Percentiles rank a stretch among this genome's conserved stretches.
Evolutionary conservation across 2,329 filamentous ascomycete genomes (phyloP).

Genomic region (Lasiodiplodia hormozganensis): DNA sequence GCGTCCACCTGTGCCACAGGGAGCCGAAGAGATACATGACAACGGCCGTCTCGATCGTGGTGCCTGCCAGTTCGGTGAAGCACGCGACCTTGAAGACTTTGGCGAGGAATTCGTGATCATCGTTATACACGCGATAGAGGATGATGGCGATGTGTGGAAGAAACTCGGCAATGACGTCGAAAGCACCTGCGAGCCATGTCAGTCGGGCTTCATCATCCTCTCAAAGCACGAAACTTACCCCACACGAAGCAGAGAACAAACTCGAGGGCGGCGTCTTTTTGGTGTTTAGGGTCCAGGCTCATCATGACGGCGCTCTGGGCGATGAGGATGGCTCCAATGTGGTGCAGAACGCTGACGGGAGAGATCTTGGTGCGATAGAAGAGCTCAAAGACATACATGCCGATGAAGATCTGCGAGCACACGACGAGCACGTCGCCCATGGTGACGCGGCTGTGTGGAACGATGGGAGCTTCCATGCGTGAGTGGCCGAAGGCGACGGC

Average conservation of each 20-base stretch:
- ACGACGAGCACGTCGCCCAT: constrained; percentile 52
- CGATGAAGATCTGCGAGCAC: constrained; percentile 50
- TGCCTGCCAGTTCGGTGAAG: constrained; percentile 49
- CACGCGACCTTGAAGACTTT: constrained; percentile 48
- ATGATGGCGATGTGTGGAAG: constrained; percentile 56
- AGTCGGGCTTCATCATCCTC: background rate
- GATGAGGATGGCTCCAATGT: constrained; percentile 50
- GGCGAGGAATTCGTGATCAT: constrained; percentile 47
- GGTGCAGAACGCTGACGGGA: constrained; percentile 51
- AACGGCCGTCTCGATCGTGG: constrained; percentile 50
- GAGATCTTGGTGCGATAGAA: constrained; percentile 52
- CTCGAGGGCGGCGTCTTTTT: constrained; percentile 42
- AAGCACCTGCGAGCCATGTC: constrained; percentile 45
- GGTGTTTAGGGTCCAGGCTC: constrained; percentile 36
- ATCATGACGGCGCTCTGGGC: constrained; percentile 53
- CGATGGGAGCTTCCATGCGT: constrained; percentile 43
- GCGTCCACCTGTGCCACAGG: constrained; percentile 51
- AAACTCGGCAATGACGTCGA: constrained; percentile 56
- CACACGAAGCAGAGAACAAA: constrained; percentile 49
- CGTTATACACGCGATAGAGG: constrained; percentile 51
- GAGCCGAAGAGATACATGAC: constrained; percentile 54
- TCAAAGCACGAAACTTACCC: constrained; percentile 43
- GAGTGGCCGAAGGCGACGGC: constrained; percentile 44
- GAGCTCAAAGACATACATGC: constrained; percentile 57
- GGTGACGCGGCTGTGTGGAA: constrained; percentile 40